Evolutionary conservation across 2,329 filamentous ascomycete species (phyloP).

Genomic region (Akanthomyces uredinophilus): DNA sequence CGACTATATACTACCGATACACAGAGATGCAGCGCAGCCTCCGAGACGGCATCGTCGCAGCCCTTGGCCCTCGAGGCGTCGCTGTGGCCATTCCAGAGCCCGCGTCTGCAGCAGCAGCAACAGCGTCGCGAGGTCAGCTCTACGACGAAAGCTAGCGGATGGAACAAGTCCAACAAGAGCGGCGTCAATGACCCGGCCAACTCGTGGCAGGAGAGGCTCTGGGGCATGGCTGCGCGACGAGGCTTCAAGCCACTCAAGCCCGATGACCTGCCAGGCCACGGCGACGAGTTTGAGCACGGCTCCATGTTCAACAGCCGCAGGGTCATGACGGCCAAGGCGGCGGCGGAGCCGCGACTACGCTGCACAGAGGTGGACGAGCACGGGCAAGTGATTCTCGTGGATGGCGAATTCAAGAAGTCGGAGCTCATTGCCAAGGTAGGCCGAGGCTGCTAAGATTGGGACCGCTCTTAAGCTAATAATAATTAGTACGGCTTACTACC

Average conservation of each 20-base stretch:
- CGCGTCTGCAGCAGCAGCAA: slow-evolving; percentile 16
- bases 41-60: slow-evolving; percentile 1
- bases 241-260: slow-evolving; percentile 42
- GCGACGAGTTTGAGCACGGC: slow-evolving; percentile 6
- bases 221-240: slow-evolving; percentile 36
- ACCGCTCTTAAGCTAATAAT: background rate
- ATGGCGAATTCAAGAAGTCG: slow-evolving; percentile 95
- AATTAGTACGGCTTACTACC: slow-evolving; percentile 83
- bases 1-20: background rate
- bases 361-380: slow-evolving; percentile 94
- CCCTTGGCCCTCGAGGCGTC: slow-evolving; percentile 24
- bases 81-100: slow-evolving; percentile 23
- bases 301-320: slow-evolving; percentile 64
- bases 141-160: background rate
- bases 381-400: slow-evolving; percentile 86
- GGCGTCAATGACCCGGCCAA: slow-evolving; percentile 19
- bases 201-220: slow-evolving; percentile 47
- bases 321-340: slow-evolving; percentile 67
- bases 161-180: background rate
- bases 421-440: slow-evolving; percentile 88
- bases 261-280: slow-evolving; percentile 49
- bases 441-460: background rate
- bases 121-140: slow-evolving; percentile 23
- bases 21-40: background rate
- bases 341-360: slow-evolving; percentile 77